These are phyloP conservation scores for Entophlyctis helioformis DNA, from an alignment of 192 early-diverging fungal species.

Conservation along the genomic window DNA sequence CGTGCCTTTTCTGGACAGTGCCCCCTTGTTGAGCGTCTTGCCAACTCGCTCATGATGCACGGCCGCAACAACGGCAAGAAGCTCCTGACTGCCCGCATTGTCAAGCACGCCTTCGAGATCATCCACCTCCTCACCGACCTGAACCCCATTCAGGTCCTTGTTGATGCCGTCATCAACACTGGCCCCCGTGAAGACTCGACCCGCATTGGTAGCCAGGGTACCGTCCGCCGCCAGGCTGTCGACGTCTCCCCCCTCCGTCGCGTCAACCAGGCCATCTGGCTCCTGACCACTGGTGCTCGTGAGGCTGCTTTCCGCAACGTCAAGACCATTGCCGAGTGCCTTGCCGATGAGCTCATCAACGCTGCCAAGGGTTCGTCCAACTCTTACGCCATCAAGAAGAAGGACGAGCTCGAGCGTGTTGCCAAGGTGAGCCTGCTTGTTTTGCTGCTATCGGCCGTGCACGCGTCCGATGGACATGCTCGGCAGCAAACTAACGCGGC, in stretches of 20 bases:
- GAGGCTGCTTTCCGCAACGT: slow-evolving; percentile 99
- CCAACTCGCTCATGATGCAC: slow-evolving; percentile 99
- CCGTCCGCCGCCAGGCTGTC: slow-evolving; percentile 98
- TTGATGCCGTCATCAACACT: slow-evolving; percentile 99
- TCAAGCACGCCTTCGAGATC: slow-evolving; percentile 99
- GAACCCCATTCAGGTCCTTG: slow-evolving; percentile 96
- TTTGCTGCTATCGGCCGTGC: not conserved
- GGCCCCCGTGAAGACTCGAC: slow-evolving; percentile 98
- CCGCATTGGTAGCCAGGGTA: slow-evolving; percentile 94
- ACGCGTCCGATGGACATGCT: too few species aligned
- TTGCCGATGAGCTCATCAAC: slow-evolving; percentile 99
- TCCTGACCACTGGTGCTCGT: slow-evolving; percentile 92
- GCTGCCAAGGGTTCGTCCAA: slow-evolving; percentile 93
- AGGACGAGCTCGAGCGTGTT: slow-evolving; percentile 95
- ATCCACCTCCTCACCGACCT: slow-evolving; percentile 94
- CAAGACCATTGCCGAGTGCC: slow-evolving; percentile 99
- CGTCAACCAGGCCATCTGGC: slow-evolving; percentile 90
- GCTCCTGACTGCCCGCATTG: slow-evolving; percentile 95
- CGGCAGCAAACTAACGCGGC: too few species aligned
- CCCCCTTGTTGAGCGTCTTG: slow-evolving; percentile 95
- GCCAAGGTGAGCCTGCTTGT: slow-evolving; percentile 32
- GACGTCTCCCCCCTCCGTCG: slow-evolving; percentile 97
- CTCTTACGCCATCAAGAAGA: slow-evolving; percentile 99
- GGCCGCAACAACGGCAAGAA: slow-evolving; percentile 99
- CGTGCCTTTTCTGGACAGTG: slow-evolving; percentile 47